Conservation (phyloP, 306 rosid genomes). For the Vicia faba region DNA sequence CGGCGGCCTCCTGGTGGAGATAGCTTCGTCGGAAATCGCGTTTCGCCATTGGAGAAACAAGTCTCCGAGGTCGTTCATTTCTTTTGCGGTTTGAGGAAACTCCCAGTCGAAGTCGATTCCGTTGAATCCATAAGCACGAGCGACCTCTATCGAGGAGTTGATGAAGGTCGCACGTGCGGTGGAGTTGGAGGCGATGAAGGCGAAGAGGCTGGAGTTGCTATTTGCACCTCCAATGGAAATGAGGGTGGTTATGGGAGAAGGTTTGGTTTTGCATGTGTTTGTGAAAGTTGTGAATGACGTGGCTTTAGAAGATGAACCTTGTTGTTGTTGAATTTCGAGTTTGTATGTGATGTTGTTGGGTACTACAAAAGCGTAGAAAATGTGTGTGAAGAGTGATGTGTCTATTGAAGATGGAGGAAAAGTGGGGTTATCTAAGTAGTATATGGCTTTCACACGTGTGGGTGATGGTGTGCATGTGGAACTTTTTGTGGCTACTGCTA, state of each 20-base stretch:
- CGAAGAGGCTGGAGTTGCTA: slow-evolving; percentile 33
- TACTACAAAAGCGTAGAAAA: slow-evolving; percentile 57
- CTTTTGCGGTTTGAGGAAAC: slow-evolving; percentile 49
- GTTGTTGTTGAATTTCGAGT: slow-evolving; percentile 14
- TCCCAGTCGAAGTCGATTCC: slow-evolving; percentile 84
- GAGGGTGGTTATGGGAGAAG: slow-evolving; percentile 47
- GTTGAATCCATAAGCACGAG: slow-evolving; percentile 61
- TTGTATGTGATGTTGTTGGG: slow-evolving; percentile 50
- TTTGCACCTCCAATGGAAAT: slow-evolving; percentile 61
- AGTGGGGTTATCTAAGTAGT: slow-evolving; percentile 45
- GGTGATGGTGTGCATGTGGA: slow-evolving; percentile 4
- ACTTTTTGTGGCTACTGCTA: background rate
- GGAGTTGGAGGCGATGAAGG: slow-evolving; percentile 45
- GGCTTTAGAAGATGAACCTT: slow-evolving; percentile 40
- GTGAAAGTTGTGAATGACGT: slow-evolving; percentile 49
- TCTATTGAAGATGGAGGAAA: slow-evolving; percentile 66
- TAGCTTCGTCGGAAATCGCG: slow-evolving; percentile 41
- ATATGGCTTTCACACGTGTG: slow-evolving; percentile 54
- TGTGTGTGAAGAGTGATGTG: slow-evolving; percentile 68
- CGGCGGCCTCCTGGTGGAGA: slow-evolving; percentile 30
- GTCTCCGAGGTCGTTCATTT: slow-evolving; percentile 48
- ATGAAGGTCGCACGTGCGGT: slow-evolving; percentile 61
- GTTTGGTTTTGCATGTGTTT: slow-evolving; percentile 37
- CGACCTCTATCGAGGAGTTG: slow-evolving; percentile 52
- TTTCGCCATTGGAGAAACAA: slow-evolving; percentile 49